Percentiles rank a stretch among this genome's conserved stretches.
phyloP scores from a whole-genome alignment of 306 rosid species.

The Corylus avellana region DNA sequence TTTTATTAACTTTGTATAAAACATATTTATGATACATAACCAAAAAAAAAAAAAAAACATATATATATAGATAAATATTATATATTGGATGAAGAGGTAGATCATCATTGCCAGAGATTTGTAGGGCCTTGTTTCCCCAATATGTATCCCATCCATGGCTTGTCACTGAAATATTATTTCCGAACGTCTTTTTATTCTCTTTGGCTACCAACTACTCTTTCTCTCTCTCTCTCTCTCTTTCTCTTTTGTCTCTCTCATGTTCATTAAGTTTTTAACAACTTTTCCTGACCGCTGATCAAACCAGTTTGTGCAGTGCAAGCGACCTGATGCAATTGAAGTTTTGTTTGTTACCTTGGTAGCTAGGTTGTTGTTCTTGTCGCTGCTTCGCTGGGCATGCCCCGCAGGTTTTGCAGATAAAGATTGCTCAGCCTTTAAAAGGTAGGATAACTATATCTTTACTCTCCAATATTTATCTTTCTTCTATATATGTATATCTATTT shows the following conservation, averaged over 20 bases:
- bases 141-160: constrained; percentile 2
- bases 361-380: constrained; percentile 54
- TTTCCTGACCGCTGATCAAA: constrained; percentile 27
- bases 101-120: constrained; percentile 18
- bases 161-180: constrained; percentile 14
- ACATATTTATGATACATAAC: constrained; percentile 28
- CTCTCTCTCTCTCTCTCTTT: neutral
- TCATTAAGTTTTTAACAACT: neutral
- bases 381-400: constrained; percentile 43
- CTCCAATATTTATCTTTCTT: neutral
- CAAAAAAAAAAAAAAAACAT: neutral
- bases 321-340: constrained; percentile 30
- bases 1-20: constrained; percentile 27
- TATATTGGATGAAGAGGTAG: constrained; percentile 20
- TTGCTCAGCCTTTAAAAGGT: constrained; percentile 22
- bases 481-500: neutral
- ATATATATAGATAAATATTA: constrained; percentile 18
- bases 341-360: constrained; percentile 35
- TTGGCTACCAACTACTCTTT: constrained; percentile 4
- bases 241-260: neutral
- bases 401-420: constrained; percentile 36
- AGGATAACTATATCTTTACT: constrained; percentile 1
- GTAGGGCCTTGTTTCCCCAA: constrained; percentile 10
- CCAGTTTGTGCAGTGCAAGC: constrained; percentile 16
- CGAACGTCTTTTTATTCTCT: neutral